A percentile compares a stretch with the other conserved stretches of the same genome.
These are phyloP conservation scores for Candida mattraensis DNA, from an alignment of 805 yeast genomes.

Conservation along the genomic window DNA sequence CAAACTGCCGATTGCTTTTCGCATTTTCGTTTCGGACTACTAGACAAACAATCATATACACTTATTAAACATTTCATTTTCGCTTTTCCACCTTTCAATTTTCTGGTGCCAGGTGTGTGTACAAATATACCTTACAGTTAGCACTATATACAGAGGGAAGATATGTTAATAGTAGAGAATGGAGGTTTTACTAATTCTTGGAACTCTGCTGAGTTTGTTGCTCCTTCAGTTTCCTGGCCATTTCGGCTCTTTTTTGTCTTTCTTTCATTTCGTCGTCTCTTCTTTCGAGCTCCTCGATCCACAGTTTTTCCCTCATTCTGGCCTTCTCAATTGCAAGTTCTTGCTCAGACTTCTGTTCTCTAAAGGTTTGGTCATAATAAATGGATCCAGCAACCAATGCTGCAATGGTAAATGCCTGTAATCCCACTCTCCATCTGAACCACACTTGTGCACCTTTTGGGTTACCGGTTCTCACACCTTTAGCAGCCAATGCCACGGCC, in stretches of 20 bases:
- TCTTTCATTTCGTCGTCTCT: slow-evolving; percentile 72
- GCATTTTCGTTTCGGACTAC: no score
- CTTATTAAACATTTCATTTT: no score
- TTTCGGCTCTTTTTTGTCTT: slow-evolving; percentile 66
- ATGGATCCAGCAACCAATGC: slow-evolving; percentile 82
- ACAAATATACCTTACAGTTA: no score
- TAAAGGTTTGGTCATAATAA: slow-evolving; percentile 55
- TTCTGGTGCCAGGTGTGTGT: no score
- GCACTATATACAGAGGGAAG: no score
- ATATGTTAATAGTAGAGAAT: no score
- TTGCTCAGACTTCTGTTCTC: slow-evolving; percentile 51
- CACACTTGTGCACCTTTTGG: slow-evolving; percentile 75
- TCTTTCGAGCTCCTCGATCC: slow-evolving; percentile 90
- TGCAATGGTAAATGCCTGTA: slow-evolving; percentile 79
- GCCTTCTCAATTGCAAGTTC: slow-evolving; percentile 76
- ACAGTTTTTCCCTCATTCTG: slow-evolving; percentile 74
- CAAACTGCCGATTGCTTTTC: neutral
- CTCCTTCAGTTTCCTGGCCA: slow-evolving; percentile 43
- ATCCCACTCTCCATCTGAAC: slow-evolving; percentile 86
- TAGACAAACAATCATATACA: no score
- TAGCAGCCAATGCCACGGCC: slow-evolving; percentile 78
- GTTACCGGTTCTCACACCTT: slow-evolving; percentile 71
- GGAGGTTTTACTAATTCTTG: no score
- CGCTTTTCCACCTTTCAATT: no score
- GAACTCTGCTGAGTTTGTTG: slow-evolving; percentile 35